Conservation (phyloP, 108 stramenopile species). For the Nitzschia putrida region DNA sequence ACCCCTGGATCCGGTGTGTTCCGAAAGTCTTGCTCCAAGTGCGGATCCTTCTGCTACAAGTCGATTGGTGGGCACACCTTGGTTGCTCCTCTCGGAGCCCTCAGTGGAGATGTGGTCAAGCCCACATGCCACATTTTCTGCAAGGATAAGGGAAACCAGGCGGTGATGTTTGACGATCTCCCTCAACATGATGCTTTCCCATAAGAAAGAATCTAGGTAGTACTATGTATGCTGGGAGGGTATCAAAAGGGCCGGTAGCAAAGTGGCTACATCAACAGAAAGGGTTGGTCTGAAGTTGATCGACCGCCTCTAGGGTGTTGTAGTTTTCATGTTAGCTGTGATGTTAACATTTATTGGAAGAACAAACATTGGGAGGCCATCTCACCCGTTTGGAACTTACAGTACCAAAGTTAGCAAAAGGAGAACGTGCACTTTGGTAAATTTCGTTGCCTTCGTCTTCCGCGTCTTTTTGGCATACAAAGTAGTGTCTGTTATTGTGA, state of each 20-base stretch:
- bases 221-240: background rate
- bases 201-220: background rate
- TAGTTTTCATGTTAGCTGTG: too few relatives aligned
- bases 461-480: too few relatives aligned
- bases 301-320: too few relatives aligned
- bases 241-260: background rate
- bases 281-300: too few relatives aligned
- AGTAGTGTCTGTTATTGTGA: too few relatives aligned
- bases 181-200: slow-evolving; percentile 50
- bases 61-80: slow-evolving; percentile 12
- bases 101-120: slow-evolving; percentile 34
- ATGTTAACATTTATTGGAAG: too few relatives aligned
- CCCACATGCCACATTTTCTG: slow-evolving; percentile 53
- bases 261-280: too few relatives aligned
- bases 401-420: too few relatives aligned
- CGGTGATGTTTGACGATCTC: slow-evolving; percentile 39
- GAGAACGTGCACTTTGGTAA: too few relatives aligned
- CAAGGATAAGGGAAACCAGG: slow-evolving; percentile 47
- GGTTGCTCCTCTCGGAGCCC: slow-evolving; percentile 42
- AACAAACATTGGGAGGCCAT: too few relatives aligned
- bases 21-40: slow-evolving; percentile 39
- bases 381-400: too few relatives aligned
- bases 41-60: slow-evolving; percentile 50
- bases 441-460: too few relatives aligned
- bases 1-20: slow-evolving; percentile 25